Base-by-base conservation (phyloP, 441 rosid genomes). In the Gossypium davidsonii region DNA sequence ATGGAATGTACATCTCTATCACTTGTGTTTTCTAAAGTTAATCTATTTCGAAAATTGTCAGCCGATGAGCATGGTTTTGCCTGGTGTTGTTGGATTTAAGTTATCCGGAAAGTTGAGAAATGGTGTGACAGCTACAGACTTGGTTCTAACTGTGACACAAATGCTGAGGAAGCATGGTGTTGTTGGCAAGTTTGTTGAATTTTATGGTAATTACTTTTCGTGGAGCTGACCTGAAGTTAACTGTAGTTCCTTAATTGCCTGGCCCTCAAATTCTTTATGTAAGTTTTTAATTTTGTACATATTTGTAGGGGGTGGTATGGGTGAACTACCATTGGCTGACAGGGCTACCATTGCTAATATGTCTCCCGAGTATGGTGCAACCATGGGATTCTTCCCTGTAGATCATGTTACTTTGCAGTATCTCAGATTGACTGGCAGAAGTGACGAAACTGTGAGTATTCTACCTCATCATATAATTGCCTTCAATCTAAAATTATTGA, bases 21-120 rank as follows among this genome's bases (percentile, higher is more conserved):
- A 8, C 77, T 21, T 44, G 7, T 77, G 61, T 65, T 70, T 49
- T 57, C 68, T 67, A 61, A 74, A 28, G 42, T 67, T 72, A 6
- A 49, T 0, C n/a, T 48, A 53, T 58, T 49, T 71, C 25, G n/a
- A 3, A 58, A 62, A 31, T 77, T 79, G 70, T 77, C 92, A 95
- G 99, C 99, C 99, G 46, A 92, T 95, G 99, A 95, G 98, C 87
- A 91, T 95, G 99, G 99, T 95, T 74, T 83, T 95, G 79, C 99
- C 99, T 56, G 99, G 97, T 74, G 99, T 95, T 77, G 98, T 93
- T 83, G 99, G 99, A 73, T 95, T 93, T 88, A 95, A 95, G 82
- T 78, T 95, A 58, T 83, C 92, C 34, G 98, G 98, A 62, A 91
- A 89, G 67, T 79, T 95, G 76, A 83, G 78, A 63, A 82, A 89